Conservation (phyloP, 345 rosid genomes). For the Eucalyptus coolabah region DNA sequence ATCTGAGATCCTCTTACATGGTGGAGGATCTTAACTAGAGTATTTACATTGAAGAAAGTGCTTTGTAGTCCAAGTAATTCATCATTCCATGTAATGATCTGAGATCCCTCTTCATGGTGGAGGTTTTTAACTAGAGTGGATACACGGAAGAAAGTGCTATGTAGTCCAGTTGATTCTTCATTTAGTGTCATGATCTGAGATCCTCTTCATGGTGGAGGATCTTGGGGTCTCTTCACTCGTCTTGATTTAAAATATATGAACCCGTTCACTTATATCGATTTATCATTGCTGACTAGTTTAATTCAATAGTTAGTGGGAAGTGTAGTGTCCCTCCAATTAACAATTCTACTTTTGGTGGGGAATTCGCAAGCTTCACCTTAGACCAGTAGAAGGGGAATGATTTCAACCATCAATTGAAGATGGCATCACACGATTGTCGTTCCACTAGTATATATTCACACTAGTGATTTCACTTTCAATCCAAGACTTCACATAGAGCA, state of each 20-base stretch:
- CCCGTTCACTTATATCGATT: background rate
- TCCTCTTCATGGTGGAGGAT: background rate
- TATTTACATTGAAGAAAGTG: background rate
- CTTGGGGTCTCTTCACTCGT: background rate
- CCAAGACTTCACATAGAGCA: background rate
- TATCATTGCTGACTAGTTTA: too few species aligned
- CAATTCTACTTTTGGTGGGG: too few species aligned
- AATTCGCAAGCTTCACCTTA: too few species aligned
- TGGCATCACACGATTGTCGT: background rate
- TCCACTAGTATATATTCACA: background rate
- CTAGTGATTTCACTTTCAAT: background rate
- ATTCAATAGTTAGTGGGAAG: too few species aligned
- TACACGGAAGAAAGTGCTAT: background rate
- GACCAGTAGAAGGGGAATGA: background rate
- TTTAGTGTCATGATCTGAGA: background rate
- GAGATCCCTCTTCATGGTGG: background rate
- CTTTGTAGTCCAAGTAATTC: background rate
- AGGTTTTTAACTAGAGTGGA: background rate
- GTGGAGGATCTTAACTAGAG: background rate
- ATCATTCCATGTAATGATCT: background rate
- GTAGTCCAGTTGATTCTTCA: background rate
- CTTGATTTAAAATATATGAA: background rate
- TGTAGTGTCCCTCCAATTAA: too few species aligned
- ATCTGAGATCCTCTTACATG: background rate
- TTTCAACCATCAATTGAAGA: background rate